These are phyloP conservation scores for Epichloe festucae DNA, from an alignment of 2,329 filamentous ascomycete genomes.

Conservation along the genomic window DNA sequence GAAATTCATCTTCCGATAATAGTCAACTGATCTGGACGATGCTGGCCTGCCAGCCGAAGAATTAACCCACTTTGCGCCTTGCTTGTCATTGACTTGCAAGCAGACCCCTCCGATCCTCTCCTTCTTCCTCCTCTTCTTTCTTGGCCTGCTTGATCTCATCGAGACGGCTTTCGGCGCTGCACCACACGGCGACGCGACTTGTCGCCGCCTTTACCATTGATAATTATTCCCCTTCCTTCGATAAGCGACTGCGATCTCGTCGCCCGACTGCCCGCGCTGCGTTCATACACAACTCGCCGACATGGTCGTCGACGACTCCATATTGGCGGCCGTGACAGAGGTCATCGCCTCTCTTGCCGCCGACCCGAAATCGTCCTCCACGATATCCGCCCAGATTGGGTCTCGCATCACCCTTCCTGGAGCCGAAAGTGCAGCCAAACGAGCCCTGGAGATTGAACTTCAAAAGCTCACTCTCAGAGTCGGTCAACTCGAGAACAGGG, in stretches of 20 bases:
- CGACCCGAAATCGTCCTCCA: slow-evolving; percentile 25
- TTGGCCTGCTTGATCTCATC: neutral
- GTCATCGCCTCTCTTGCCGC: slow-evolving; percentile 40
- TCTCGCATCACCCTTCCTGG: slow-evolving; percentile 62
- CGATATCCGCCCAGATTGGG: slow-evolving; percentile 28
- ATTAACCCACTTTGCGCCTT: neutral
- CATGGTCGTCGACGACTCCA: slow-evolving; percentile 39
- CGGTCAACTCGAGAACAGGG: slow-evolving; percentile 69
- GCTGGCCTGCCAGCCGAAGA: neutral
- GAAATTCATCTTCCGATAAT: neutral
- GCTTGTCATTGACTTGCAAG: slow-evolving; percentile 1
- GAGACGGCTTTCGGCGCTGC: neutral
- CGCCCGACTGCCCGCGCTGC: slow-evolving; percentile 6
- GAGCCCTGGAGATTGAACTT: slow-evolving; percentile 69
- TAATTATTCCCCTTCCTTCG: neutral
- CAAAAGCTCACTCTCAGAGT: slow-evolving; percentile 65
- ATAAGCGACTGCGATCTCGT: neutral
- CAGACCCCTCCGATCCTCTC: neutral
- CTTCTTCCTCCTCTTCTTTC: neutral
- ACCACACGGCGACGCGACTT: slow-evolving; percentile 1
- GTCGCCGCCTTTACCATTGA: neutral
- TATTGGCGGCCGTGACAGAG: slow-evolving; percentile 39
- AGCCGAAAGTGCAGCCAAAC: slow-evolving; percentile 60
- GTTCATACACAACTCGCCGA: slow-evolving; percentile 15
- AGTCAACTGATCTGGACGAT: neutral